These are phyloP conservation scores for Suillus subaureus DNA, from an alignment of 768 basidiomycete genomes.

Conservation along the genomic window DNA sequence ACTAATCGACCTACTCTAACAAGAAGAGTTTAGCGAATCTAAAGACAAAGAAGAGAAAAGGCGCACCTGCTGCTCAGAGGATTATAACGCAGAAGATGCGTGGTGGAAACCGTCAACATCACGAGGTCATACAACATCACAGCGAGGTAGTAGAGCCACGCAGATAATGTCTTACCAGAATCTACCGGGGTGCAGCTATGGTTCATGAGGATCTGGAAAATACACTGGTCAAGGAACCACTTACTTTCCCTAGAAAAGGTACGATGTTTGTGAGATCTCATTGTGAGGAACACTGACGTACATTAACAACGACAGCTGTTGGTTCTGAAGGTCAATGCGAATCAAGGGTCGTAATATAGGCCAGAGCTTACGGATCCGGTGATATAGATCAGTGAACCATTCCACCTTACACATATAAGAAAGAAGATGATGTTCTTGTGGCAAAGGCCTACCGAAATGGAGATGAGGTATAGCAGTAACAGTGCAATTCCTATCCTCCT, in stretches of 20 bases:
- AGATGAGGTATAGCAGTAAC: conserved; percentile 40
- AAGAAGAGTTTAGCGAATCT: conserved; percentile 10
- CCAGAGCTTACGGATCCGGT: conserved; percentile 48
- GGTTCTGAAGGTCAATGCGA: conserved; percentile 10
- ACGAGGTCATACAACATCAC: conserved; percentile 60
- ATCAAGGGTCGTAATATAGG: conserved; percentile 6
- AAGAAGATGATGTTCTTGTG: no score
- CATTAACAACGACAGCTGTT: conserved; percentile 22
- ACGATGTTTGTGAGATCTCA: neutral
- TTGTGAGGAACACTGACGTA: conserved; percentile 17
- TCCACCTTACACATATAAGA: conserved; percentile 42
- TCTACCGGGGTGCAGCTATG: conserved; percentile 51
- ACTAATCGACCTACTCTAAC: conserved; percentile 30
- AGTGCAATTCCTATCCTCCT: conserved; percentile 42
- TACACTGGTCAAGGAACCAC: conserved; percentile 9
- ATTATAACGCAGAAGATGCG: conserved; percentile 52
- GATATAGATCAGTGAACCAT: conserved; percentile 57
- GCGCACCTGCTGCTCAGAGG: conserved; percentile 28
- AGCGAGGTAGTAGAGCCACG: conserved; percentile 61
- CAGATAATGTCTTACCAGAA: conserved; percentile 34
- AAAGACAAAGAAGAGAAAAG: neutral
- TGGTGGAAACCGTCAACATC: conserved; percentile 50
- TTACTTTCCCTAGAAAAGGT: conserved; percentile 38
- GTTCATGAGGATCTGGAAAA: conserved; percentile 1
- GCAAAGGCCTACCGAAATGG: conserved; percentile 42